Conservation (phyloP, 139 green algal species). For the Chlorella sp. region DNA sequence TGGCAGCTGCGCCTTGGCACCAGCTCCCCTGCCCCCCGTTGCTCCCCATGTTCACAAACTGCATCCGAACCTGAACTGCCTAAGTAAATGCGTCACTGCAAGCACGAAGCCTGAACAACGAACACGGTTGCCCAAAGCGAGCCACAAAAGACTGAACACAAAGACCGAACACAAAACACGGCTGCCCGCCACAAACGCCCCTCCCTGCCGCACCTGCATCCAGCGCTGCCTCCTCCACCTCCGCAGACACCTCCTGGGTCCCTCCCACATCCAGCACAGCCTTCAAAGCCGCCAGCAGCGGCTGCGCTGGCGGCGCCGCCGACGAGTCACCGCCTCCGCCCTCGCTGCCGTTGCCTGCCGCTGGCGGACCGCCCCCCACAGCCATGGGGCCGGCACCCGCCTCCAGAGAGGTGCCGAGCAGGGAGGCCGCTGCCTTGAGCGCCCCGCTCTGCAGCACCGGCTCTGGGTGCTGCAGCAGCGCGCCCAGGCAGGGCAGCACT, state of each 20-base stretch:
- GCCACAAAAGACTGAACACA: too few relatives aligned
- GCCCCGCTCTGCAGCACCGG: conserved; percentile 24
- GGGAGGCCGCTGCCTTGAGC: conserved; percentile 4
- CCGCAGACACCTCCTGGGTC: not conserved
- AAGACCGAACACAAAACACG: too few relatives aligned
- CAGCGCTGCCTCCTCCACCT: conserved; percentile 24
- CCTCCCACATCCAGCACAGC: conserved; percentile 31
- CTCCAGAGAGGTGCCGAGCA: conserved; percentile 2
- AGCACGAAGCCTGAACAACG: too few relatives aligned
- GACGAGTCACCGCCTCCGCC: too few relatives aligned
- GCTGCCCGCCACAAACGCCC: too few relatives aligned
- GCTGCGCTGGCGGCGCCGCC: not conserved
- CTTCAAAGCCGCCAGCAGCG: conserved; percentile 33
- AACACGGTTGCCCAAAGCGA: too few relatives aligned
- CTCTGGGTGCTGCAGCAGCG: conserved; percentile 25
- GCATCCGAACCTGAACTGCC: not conserved
- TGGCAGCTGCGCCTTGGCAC: too few relatives aligned
- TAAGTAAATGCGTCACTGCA: too few relatives aligned
- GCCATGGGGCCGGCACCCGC: not conserved
- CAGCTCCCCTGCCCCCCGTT: too few relatives aligned
- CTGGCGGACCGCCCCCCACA: not conserved
- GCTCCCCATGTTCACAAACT: not conserved
- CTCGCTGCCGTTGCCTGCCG: not conserved
- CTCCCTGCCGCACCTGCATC: conserved; percentile 34
- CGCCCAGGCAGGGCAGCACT: not conserved